phyloP scores from a whole-genome alignment of 2,329 filamentous ascomycete genomes.

The Neonectria faginata region DNA sequence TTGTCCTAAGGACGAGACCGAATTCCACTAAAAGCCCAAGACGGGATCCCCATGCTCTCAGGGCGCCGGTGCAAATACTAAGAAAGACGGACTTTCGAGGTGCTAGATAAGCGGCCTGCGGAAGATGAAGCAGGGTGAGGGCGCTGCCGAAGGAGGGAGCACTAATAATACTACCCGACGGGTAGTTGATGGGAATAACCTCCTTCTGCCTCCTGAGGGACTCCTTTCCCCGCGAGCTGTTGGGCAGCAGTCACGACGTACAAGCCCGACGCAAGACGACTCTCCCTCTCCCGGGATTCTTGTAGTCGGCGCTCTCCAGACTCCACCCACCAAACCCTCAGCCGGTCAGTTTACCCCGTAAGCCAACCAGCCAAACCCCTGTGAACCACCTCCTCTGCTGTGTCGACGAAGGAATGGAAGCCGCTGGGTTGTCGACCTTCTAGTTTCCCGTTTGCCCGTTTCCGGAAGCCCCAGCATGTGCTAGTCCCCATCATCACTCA shows the following conservation, averaged over 20 bases:
- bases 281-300: too few species aligned
- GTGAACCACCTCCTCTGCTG: not conserved
- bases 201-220: not conserved
- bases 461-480: conserved; percentile 5
- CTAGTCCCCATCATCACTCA: conserved; percentile 14
- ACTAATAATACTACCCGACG: not conserved
- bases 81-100: not conserved
- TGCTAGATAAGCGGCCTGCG: not conserved
- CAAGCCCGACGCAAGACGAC: not conserved
- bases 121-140: not conserved
- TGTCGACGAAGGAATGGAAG: not conserved
- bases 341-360: not conserved
- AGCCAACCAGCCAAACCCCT: not conserved
- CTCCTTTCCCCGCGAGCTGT: not conserved
- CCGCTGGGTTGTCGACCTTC: not conserved
- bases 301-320: too few species aligned
- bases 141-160: not conserved
- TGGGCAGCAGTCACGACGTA: not conserved
- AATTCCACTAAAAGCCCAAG: not conserved
- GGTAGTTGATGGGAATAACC: not conserved
- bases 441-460: not conserved
- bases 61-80: not conserved
- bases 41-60: not conserved
- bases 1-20: not conserved
- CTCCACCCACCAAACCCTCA: not conserved